phyloP scores from a whole-genome alignment of 805 yeast species.

The Yarrowia porcina region DNA sequence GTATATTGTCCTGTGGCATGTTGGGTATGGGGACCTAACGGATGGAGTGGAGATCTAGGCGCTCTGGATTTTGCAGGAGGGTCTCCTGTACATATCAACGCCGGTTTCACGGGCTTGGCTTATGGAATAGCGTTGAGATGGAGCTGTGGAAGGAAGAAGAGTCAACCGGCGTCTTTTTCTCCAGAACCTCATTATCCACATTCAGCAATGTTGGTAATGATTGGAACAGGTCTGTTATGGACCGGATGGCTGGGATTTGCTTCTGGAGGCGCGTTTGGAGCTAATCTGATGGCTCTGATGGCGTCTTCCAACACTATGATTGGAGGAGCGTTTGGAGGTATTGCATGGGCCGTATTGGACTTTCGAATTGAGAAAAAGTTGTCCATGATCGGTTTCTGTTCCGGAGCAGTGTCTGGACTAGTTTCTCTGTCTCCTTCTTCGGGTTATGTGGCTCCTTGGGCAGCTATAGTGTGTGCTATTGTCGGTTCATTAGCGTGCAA shows the following conservation, averaged over 20 bases:
- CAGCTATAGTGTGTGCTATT: conserved; percentile 70
- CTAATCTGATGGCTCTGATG: conserved; percentile 41
- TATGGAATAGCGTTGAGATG: conserved; percentile 52
- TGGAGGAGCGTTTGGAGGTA: conserved; percentile 49
- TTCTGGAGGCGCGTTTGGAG: conserved; percentile 57
- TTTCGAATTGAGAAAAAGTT: conserved; percentile 67
- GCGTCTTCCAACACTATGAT: conserved; percentile 51
- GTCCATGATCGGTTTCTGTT: conserved; percentile 92
- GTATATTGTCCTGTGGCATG: conserved; percentile 71
- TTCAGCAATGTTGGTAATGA: conserved; percentile 60
- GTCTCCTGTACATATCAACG: conserved; percentile 69
- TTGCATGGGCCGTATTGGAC: conserved; percentile 47
- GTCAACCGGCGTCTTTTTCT: conserved; percentile 34
- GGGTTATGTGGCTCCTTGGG: conserved; percentile 85
- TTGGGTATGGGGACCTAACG: conserved; percentile 71
- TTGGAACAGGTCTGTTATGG: conserved; percentile 69
- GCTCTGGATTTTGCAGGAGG: conserved; percentile 74
- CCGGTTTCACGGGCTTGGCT: conserved; percentile 69
- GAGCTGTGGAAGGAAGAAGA: conserved; percentile 57
- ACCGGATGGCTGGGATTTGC: conserved; percentile 78
- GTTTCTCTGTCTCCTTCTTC: conserved; percentile 98
- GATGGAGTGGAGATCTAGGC: conserved; percentile 63
- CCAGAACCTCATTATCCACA: conserved; percentile 61
- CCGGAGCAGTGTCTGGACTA: conserved; percentile 90
- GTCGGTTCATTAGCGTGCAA: conserved; percentile 75